Percentiles rank a stretch among this genome's conserved stretches.
Evolutionary conservation across 208 protist species (phyloP).

Genomic region (Trichomonas tenax): DNA sequence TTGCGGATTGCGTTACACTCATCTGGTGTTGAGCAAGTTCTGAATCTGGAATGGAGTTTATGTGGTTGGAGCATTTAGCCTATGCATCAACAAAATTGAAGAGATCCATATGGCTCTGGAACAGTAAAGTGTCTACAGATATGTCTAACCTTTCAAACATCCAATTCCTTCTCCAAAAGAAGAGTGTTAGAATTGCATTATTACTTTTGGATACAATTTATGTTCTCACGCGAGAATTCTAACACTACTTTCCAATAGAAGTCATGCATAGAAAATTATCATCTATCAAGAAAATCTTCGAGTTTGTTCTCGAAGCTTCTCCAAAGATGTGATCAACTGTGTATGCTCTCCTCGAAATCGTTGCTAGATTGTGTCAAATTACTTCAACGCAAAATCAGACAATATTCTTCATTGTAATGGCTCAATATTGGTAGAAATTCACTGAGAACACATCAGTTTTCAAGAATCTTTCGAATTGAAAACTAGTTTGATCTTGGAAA

Average conservation of each 20-base stretch:
- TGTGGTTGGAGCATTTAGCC: too few relatives aligned
- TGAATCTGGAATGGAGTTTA: too few relatives aligned
- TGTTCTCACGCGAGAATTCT: background rate
- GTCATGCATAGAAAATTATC: background rate
- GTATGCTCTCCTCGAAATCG: background rate
- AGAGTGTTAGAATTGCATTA: background rate
- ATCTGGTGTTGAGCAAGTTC: too few relatives aligned
- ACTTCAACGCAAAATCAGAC: background rate
- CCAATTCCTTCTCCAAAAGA: background rate
- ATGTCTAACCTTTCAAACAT: background rate
- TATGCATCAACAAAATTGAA: too few relatives aligned
- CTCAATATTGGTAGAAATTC: background rate
- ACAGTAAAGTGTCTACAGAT: too few relatives aligned
- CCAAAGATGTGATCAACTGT: background rate
- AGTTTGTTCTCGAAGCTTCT: background rate
- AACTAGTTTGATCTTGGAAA: slow-evolving; percentile 9
- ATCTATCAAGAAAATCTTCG: background rate
- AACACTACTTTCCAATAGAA: background rate
- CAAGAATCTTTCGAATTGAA: background rate
- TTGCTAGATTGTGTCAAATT: background rate
- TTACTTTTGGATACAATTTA: background rate
- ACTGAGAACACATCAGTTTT: background rate
- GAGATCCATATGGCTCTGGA: too few relatives aligned
- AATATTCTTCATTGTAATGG: background rate
- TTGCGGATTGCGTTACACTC: too few relatives aligned